Base-by-base conservation (phyloP, 1,284 basidiomycete species). In the Ustilago shanxiensis region DNA sequence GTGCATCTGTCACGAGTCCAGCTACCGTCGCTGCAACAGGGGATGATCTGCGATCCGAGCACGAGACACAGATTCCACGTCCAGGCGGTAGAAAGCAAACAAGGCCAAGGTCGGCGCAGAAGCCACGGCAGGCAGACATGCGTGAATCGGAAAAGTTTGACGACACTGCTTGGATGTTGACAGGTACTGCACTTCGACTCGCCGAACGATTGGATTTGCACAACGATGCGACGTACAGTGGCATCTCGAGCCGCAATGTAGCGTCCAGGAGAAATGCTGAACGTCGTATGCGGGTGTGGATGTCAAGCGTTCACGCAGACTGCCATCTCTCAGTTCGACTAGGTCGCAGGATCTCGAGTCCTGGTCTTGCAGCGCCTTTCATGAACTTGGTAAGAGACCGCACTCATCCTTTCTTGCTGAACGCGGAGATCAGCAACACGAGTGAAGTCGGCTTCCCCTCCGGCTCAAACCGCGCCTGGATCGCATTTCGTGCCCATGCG, bases 111-210 rank as follows among this genome's bases (percentile, higher is more conserved):
- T 47, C 64, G 8, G 29, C 66, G 41, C 60, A 58, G 47, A 52
- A 57, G 31, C 60, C 72, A 31, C 55, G 65, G 28, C 65, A 79
- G 37, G 65, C 62, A 24, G 64, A 77, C 51, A 65, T 76, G 71
- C 62, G 73, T 26, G 72, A 76, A 44, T 73, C 74, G 10, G 75
- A 80, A 59, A 72, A 74, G 58, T 80, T 77, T 35, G 79, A 80
- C 56, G 73, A 74, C 22, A 77, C 76, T 10, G 75, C 75, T 8
- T 80, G 79, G 79, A 74, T 78, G 72, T 51, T 80, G 63, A 77
- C 73, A 0, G 76, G 75, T 3, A 77, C 72, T 10, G 79, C 79
- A 31, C 67, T 77, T 6, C 68, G 79, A 11, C 57, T 80, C 29
- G 79, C 79, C 10, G 79, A 80, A 45, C 66, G 71, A 13, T 68